Base-by-base conservation (phyloP, 2,329 filamentous ascomycete species). In the Talaromyces sp. region DNA sequence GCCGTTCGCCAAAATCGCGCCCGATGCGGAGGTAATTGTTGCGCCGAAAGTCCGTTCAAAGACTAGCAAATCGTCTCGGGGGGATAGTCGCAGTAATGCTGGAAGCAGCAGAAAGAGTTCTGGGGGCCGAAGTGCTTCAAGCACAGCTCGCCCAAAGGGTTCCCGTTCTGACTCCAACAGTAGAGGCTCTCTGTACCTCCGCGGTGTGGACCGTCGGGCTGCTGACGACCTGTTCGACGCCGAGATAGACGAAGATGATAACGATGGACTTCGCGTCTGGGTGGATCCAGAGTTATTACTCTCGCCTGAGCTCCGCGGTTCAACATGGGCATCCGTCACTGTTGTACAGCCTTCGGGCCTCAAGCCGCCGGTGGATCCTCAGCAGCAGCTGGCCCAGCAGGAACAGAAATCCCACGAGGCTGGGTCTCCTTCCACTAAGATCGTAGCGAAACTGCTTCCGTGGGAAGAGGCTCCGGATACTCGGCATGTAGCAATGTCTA, bases 1-100 rank as follows among this genome's bases (percentile, higher is more conserved):
- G 1, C 82, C 90, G 0, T 99, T 99, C 69, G 91, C 90, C 22
- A 97, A 97, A 73, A 90, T 99, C 46, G 89, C 90, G 0, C 89
- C 92, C 0, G 91, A 97, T 69, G 93, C 93, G 19, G 94, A 99
- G 74, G 92, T 99, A 45, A 96, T 97, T 60, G 94, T 99, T 55
- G 94, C 94, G 3, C 94, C 94, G 1, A 99, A 99, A 76, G 88
- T 87, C 22, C 84, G 93, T 50, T 81, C 88, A 37, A 91, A 90
- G 70, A 76, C 81, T 30, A 78, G 85, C 3, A 83, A 86, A 51
- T 81, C 76, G 54, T 74, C 77, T 27, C 83, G 79, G n/a, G 84
- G 86, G 33, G 91, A 95, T 62, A 91, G 83, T 66, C 82, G 88
- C 53, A 97, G 92, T 68, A 88, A 92, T 8, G 82, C 87, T 0